These are phyloP conservation scores for Lyophyllum decastes DNA, from an alignment of 768 basidiomycete genomes.

Conservation along the genomic window DNA sequence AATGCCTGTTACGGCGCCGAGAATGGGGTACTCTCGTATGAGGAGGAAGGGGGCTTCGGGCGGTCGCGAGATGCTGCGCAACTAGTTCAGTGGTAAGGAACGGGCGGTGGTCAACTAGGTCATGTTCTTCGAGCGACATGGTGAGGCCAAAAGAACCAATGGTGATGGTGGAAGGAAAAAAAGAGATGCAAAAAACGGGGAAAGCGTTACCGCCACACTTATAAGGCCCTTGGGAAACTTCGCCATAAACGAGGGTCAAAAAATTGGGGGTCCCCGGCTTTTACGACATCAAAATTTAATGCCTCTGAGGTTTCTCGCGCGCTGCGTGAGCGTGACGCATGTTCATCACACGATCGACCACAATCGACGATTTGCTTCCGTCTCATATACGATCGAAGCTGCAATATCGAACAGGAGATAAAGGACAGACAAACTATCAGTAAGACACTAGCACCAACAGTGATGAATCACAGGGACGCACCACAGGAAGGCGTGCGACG, in stretches of 20 bases:
- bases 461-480: background rate
- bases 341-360: background rate
- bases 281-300: background rate
- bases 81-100: background rate
- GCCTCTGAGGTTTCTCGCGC: background rate
- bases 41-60: background rate
- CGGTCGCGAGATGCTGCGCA: background rate
- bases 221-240: background rate
- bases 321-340: background rate
- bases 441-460: background rate
- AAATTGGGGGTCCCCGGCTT: background rate
- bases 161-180: constrained; percentile 1
- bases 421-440: background rate
- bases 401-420: background rate
- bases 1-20: background rate
- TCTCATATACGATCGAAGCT: constrained; percentile 3
- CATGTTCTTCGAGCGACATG: constrained; percentile 4
- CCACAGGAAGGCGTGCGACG: background rate
- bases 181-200: background rate
- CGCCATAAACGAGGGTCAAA: constrained; percentile 4
- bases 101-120: background rate
- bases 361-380: background rate
- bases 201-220: constrained; percentile 4
- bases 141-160: background rate
- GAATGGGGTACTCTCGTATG: background rate